Conservation (phyloP, 257 asterid genomes). For the Solanum gracilifrons region DNA sequence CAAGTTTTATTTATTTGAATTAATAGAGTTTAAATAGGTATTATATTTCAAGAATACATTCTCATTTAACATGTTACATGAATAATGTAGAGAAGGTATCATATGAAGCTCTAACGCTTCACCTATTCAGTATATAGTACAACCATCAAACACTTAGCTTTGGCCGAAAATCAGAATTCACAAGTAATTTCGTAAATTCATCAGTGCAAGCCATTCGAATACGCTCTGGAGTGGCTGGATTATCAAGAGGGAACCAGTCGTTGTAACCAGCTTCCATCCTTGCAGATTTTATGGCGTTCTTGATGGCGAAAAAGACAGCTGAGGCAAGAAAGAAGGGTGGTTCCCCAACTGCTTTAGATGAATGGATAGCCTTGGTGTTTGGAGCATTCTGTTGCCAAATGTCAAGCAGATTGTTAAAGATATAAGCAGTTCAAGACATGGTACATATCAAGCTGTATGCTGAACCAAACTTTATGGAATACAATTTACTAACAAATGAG, state of each 20-base stretch:
- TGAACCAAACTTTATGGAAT: not conserved
- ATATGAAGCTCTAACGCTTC: not conserved
- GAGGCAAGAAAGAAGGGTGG: slow-evolving; percentile 94
- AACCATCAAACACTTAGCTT: slow-evolving; percentile 48
- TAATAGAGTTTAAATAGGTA: no score
- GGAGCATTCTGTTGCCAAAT: slow-evolving; percentile 61
- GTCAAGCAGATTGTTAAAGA: not conserved
- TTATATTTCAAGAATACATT: not conserved
- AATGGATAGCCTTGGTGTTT: slow-evolving; percentile 71
- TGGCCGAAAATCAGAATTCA: slow-evolving; percentile 39
- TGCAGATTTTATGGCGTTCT: slow-evolving; percentile 75
- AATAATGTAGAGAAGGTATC: not conserved
- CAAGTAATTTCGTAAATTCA: slow-evolving; percentile 45
- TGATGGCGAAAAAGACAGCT: slow-evolving; percentile 70
- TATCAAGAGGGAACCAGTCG: slow-evolving; percentile 82
- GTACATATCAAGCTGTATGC: not conserved
- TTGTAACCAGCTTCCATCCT: slow-evolving; percentile 58
- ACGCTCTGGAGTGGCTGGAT: slow-evolving; percentile 94
- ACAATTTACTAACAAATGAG: not conserved
- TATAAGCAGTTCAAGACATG: not conserved
- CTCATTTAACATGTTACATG: not conserved
- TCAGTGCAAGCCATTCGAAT: slow-evolving; percentile 93
- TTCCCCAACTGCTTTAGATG: slow-evolving; percentile 96
- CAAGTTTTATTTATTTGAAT: no score
- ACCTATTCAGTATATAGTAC: not conserved